phyloP scores from a whole-genome alignment of 768 basidiomycete species.

The Pulveroboletus sp. region DNA sequence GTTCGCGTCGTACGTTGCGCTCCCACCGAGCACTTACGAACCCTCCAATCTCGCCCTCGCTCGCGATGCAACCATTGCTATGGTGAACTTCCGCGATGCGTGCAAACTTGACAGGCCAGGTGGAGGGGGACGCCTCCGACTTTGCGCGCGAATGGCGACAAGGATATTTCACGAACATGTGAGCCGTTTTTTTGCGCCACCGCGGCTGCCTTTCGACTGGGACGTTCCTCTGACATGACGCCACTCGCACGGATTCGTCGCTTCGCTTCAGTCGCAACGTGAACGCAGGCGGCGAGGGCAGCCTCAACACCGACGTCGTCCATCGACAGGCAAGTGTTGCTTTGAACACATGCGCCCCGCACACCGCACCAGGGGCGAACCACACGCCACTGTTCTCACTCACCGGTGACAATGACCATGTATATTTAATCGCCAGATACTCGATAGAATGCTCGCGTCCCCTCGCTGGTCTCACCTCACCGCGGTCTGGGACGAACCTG shows the following conservation, averaged over 20 bases:
- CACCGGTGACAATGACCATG: too few species aligned
- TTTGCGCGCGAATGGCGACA: constrained; percentile 57
- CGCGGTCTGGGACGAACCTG: constrained; percentile 38
- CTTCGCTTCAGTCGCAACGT: constrained; percentile 34
- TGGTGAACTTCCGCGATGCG: not conserved
- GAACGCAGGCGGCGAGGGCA: constrained; percentile 42
- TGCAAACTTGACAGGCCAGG: constrained; percentile 10
- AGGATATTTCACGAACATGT: constrained; percentile 38
- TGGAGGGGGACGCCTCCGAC: constrained; percentile 14
- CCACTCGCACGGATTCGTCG: too few species aligned
- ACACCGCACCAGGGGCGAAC: too few species aligned
- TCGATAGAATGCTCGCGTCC: constrained; percentile 49
- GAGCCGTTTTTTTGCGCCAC: not conserved
- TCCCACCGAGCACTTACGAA: too few species aligned
- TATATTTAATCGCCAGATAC: constrained; percentile 36
- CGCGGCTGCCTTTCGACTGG: too few species aligned
- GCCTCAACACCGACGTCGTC: constrained; percentile 49
- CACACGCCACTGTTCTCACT: not conserved
- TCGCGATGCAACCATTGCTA: too few species aligned
- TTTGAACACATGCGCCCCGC: too few species aligned
- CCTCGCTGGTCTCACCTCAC: constrained; percentile 50
- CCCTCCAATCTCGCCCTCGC: too few species aligned
- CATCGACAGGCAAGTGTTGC: constrained; percentile 28
- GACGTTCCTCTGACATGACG: too few species aligned
- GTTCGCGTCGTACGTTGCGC: too few species aligned